These are phyloP conservation scores for Oryza rufipogon DNA, from an alignment of 176 grass and related monocot genomes.

Conservation along the genomic window DNA sequence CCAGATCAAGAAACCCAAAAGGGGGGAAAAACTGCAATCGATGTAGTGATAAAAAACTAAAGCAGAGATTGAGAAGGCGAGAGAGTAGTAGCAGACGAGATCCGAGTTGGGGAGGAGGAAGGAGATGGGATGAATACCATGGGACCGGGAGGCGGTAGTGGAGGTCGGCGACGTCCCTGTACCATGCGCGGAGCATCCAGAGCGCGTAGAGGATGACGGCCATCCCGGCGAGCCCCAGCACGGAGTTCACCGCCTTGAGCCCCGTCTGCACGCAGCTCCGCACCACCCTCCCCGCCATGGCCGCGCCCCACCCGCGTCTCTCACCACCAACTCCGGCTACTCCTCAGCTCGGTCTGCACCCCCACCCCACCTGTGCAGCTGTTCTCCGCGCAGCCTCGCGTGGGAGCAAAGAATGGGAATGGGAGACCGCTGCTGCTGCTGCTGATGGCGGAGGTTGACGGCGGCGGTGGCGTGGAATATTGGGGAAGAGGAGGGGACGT, in stretches of 20 bases:
- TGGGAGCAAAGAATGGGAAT: constrained; percentile 1
- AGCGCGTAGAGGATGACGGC: constrained; percentile 96
- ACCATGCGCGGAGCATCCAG: constrained; percentile 92
- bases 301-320: not conserved
- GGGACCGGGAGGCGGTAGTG: constrained; percentile 39
- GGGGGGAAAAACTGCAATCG: constrained; percentile 5
- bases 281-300: constrained; percentile 54
- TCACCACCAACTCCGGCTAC: not conserved
- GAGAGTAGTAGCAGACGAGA: not conserved
- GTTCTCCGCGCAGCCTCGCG: not conserved
- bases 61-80: not conserved
- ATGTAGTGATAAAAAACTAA: not conserved
- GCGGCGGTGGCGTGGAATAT: constrained; percentile 35
- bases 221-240: constrained; percentile 87
- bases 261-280: constrained; percentile 77
- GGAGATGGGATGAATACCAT: constrained; percentile 46
- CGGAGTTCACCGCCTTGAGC: constrained; percentile 86
- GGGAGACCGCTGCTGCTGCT: not conserved
- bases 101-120: not conserved
- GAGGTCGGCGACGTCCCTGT: constrained; percentile 40
- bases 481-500: not conserved
- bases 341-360: not conserved
- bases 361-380: not conserved
- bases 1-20: not conserved
- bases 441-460: not conserved